phyloP scores from a whole-genome alignment of 1,139 yeast genomes.

The Sugiyamaella novakii region DNA sequence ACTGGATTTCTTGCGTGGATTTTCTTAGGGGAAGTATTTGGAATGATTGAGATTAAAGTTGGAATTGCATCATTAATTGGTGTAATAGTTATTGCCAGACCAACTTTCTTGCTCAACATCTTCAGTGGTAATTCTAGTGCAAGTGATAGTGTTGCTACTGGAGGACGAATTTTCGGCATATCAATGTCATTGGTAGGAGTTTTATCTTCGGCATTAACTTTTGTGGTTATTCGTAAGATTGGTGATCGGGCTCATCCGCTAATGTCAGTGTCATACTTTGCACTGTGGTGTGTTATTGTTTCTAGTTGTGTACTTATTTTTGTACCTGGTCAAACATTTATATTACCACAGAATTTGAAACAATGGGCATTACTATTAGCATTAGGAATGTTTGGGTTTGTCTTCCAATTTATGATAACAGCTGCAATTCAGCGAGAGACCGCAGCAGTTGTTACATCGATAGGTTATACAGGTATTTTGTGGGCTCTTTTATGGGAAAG shows the following conservation, averaged over 20 bases:
- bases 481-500: constrained; percentile 82
- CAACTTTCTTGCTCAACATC: constrained; percentile 58
- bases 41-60: constrained; percentile 66
- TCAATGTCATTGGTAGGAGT: constrained; percentile 69
- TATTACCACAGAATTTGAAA: constrained; percentile 55
- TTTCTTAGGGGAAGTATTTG: constrained; percentile 66
- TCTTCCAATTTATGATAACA: constrained; percentile 76
- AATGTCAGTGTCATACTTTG: constrained; percentile 74
- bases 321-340: constrained; percentile 61
- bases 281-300: constrained; percentile 59
- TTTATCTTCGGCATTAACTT: constrained; percentile 68
- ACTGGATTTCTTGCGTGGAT: constrained; percentile 76
- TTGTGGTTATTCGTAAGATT: constrained; percentile 70
- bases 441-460: constrained; percentile 76
- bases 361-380: constrained; percentile 67
- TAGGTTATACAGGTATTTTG: constrained; percentile 73
- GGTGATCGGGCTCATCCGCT: constrained; percentile 81
- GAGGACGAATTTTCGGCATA: constrained; percentile 51
- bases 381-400: constrained; percentile 77
- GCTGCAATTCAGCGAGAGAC: constrained; percentile 82
- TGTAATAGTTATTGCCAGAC: constrained; percentile 79
- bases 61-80: constrained; percentile 72
- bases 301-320: constrained; percentile 57
- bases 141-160: constrained; percentile 18
- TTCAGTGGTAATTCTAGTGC: constrained; percentile 17